Evolutionary conservation across 2,329 filamentous ascomycete species (phyloP).

Genomic region (Didymella sp.): DNA sequence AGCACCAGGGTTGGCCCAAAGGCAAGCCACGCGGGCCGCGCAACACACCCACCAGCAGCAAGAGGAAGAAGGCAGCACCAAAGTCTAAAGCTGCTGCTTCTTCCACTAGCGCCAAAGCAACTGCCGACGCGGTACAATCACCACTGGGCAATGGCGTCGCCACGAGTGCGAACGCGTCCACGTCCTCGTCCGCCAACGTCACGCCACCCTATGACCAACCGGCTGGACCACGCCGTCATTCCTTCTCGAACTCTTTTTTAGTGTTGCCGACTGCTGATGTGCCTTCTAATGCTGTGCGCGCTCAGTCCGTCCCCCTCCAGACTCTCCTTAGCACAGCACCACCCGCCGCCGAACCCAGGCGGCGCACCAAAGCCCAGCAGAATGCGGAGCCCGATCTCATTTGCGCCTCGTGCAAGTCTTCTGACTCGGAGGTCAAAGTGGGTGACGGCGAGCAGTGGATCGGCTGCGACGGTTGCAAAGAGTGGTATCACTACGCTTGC

Average conservation of each 20-base stretch:
- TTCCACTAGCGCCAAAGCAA: constrained; percentile 23
- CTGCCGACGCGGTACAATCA: constrained; percentile 43
- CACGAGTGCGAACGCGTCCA: constrained; percentile 30
- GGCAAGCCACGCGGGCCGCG: constrained; percentile 54
- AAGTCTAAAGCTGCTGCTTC: constrained; percentile 41
- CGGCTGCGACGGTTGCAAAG: constrained; percentile 71
- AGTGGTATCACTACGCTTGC: constrained; percentile 72
- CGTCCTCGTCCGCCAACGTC: constrained; percentile 9
- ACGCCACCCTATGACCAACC: constrained; percentile 20
- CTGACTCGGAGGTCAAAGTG: constrained; percentile 60
- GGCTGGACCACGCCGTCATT: constrained; percentile 33
- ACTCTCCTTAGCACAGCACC: constrained; percentile 22
- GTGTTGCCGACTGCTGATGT: constrained; percentile 12
- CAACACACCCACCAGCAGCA: constrained; percentile 44
- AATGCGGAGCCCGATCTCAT: constrained; percentile 52
- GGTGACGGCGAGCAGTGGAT: constrained; percentile 69
- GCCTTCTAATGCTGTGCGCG: constrained; percentile 24
- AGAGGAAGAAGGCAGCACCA: constrained; percentile 50
- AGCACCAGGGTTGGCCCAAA: constrained; percentile 55
- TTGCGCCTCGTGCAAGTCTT: constrained; percentile 65
- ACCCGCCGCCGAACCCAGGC: constrained; percentile 15
- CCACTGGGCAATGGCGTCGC: constrained; percentile 40
- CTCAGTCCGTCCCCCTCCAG: constrained; percentile 45
- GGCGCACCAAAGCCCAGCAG: constrained; percentile 20
- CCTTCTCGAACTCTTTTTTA: constrained; percentile 32